Base-by-base conservation (phyloP, 352 stramenopile species). In the Phytophthora europaea region DNA sequence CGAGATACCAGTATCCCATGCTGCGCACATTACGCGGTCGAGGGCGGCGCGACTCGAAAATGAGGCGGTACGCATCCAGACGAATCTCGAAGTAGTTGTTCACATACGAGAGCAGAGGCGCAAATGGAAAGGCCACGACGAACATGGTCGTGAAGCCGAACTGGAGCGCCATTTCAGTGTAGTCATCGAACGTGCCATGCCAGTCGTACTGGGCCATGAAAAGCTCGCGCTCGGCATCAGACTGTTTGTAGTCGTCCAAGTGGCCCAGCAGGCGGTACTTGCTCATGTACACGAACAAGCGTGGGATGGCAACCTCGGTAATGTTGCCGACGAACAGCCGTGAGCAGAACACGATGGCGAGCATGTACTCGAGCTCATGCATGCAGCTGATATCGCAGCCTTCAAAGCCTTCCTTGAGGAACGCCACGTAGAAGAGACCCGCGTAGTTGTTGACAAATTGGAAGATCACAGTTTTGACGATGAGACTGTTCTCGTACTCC, bases 391-490 rank as follows among this genome's bases (percentile, higher is more conserved):
- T 63, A 38, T 84, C 72, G 57, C 89, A 92, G 1, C 80, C 85
- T 75, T 94, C 84, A 23, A 97, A 81, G 23, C 76, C 88, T 52
- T 90, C 75, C 70, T 98, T 97, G 57, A 98, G 83, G 71, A 98
- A 97, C 34, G 94, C 94, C 18, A 98, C 85, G 78, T 98, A 99
- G 75, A 98, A 98, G 48, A 98, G 75, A 58, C 87, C 88, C n/a
- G 97, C 83, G 81, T 98, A 99, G 69, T 97, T 97, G 85, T 99
- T 98, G 73, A 98, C 97, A 47, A 98, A 97, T 83, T 99, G 94
- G 77, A 99, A 99, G 53, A 98, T 89, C 62, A 98, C 92, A 65
- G 93, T 95, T 83, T 98, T 99, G 63, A 98, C 71, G 64, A 98
- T 98, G 47, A 98, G 69, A 74, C 89, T 97, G 79, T 98, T 98